A percentile compares a stretch with the other conserved stretches of the same genome.
These are phyloP conservation scores for Phialocephala subalpina DNA, from an alignment of 2,329 filamentous ascomycete genomes.

Conservation along the genomic window DNA sequence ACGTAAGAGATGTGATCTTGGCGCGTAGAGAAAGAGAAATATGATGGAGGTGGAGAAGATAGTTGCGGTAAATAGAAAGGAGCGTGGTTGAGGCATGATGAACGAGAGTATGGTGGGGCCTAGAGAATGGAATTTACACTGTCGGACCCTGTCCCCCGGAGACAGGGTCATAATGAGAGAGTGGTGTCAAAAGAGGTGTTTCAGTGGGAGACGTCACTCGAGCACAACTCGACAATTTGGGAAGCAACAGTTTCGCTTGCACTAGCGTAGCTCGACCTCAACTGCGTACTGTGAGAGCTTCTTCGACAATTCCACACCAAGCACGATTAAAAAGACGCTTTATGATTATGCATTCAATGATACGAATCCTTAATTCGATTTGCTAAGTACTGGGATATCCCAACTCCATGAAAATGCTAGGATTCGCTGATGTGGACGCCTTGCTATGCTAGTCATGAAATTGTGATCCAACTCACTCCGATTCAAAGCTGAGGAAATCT, in stretches of 20 bases:
- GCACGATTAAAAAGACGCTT: not conserved
- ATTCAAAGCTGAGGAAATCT: not conserved
- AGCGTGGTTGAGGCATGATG: slow-evolving; percentile 2
- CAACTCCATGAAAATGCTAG: slow-evolving; percentile 4
- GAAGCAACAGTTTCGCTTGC: not conserved
- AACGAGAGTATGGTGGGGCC: not conserved
- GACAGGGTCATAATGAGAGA: not conserved
- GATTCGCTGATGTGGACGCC: not conserved
- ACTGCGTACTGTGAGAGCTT: not conserved
- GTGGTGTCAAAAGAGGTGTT: too few species aligned
- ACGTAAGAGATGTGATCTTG: not conserved
- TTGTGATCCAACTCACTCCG: not conserved
- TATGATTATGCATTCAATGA: not conserved
- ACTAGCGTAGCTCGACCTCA: not conserved
- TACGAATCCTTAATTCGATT: not conserved
- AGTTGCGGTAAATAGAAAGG: slow-evolving; percentile 3
- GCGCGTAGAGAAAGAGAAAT: slow-evolving; percentile 6
- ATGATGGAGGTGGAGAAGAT: not conserved
- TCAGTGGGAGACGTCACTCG: too few species aligned
- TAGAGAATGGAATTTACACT: not conserved
- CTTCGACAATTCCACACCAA: not conserved
- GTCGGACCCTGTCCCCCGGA: not conserved
- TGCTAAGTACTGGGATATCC: not conserved
- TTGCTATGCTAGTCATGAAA: slow-evolving; percentile 3
- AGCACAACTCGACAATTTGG: not conserved